Evolutionary conservation across 1,284 basidiomycete species (phyloP).

Genomic region (Tilletia caries): DNA sequence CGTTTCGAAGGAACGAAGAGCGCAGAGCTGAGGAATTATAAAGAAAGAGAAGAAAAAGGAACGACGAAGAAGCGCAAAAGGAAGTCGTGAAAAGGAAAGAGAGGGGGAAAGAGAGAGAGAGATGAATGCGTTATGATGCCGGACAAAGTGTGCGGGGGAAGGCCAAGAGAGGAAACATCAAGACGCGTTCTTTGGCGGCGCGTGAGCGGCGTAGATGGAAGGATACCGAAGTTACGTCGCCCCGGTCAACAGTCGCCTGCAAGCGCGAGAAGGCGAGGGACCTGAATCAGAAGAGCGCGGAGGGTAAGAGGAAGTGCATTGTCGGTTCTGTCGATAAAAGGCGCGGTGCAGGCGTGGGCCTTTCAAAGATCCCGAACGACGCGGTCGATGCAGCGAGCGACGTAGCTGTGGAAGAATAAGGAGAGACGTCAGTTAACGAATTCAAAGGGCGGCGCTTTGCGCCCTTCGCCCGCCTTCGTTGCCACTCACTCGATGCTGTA

Average conservation of each 20-base stretch:
- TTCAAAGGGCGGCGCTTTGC: not conserved
- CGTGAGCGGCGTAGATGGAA: not conserved
- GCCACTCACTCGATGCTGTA: slow-evolving; percentile 11
- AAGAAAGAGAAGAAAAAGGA: not conserved
- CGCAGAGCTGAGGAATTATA: not conserved
- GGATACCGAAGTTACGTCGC: too few species aligned
- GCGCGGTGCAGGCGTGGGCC: not conserved
- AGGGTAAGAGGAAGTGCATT: too few species aligned
- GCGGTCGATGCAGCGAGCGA: slow-evolving; percentile 50
- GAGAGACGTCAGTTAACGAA: not conserved
- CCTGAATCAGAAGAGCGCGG: too few species aligned
- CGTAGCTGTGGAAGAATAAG: slow-evolving; percentile 21
- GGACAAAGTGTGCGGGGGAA: too few species aligned
- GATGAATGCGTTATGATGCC: too few species aligned
- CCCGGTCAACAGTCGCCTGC: too few species aligned
- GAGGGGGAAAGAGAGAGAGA: not conserved
- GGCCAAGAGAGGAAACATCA: too few species aligned
- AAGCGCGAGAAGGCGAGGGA: too few species aligned
- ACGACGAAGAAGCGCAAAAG: not conserved
- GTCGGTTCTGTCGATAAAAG: not conserved
- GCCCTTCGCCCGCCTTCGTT: not conserved
- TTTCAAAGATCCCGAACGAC: slow-evolving; percentile 32
- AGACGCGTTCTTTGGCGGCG: too few species aligned
- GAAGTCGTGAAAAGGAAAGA: not conserved
- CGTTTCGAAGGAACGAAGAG: not conserved